Evolutionary conservation across 192 early-diverging fungal species (phyloP).

Genomic region (Allomyces macrogynus): DNA sequence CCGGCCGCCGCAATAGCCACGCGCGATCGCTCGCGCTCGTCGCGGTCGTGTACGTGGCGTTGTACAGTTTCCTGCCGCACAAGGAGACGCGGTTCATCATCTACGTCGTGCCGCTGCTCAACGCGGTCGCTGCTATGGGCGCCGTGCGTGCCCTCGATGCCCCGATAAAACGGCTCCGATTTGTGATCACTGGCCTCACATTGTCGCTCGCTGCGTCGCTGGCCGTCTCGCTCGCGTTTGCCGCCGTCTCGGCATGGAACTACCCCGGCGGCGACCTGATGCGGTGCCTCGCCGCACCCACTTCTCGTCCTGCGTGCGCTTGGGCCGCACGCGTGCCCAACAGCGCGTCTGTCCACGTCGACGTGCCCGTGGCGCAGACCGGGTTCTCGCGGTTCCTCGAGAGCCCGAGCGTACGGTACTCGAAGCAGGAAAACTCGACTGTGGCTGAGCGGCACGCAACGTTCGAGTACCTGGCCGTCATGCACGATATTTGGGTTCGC

Average conservation of each 20-base stretch:
- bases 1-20: slow-evolving; percentile 21
- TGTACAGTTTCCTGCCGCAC: slow-evolving; percentile 62
- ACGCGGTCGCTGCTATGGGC: slow-evolving; percentile 33
- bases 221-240: slow-evolving; percentile 14
- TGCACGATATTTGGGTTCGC: not conserved
- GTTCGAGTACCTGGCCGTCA: not conserved
- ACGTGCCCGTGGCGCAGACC: slow-evolving; percentile 54
- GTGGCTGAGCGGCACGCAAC: not conserved
- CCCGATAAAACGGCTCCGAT: slow-evolving; percentile 15
- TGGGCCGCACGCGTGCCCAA: slow-evolving; percentile 4
- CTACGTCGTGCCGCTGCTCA: slow-evolving; percentile 62
- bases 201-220: slow-evolving; percentile 8
- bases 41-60: slow-evolving; percentile 26
- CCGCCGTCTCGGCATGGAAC: slow-evolving; percentile 47
- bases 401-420: not conserved
- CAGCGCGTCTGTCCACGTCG: slow-evolving; percentile 36
- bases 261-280: slow-evolving; percentile 81
- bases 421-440: not conserved
- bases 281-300: slow-evolving; percentile 30
- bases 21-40: slow-evolving; percentile 23
- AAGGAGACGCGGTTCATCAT: slow-evolving; percentile 95
- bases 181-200: slow-evolving; percentile 7
- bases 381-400: slow-evolving; percentile 50
- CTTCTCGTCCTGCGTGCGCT: slow-evolving; percentile 3
- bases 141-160: too few species aligned